phyloP scores from a whole-genome alignment of 106 monocot species.

The Acorus calamus region DNA sequence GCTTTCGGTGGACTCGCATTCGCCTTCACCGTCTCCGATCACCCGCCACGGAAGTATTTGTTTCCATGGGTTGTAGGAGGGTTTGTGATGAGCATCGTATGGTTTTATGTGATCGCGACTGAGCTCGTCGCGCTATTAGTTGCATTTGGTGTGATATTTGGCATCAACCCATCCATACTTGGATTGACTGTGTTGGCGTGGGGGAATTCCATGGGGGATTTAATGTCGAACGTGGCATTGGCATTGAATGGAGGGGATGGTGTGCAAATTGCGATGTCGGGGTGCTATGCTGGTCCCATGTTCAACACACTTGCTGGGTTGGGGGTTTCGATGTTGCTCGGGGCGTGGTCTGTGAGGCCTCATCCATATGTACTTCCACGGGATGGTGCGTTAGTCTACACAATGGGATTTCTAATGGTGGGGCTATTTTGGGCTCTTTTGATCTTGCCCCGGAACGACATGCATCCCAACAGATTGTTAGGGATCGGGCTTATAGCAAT shows the following conservation, averaged over 20 bases:
- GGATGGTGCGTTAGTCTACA: constrained; percentile 58
- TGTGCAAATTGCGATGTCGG: constrained; percentile 92
- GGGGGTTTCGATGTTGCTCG: constrained; percentile 66
- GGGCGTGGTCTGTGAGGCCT: constrained; percentile 49
- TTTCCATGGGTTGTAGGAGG: constrained; percentile 97
- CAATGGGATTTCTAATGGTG: constrained; percentile 55
- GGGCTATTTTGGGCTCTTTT: constrained; percentile 62
- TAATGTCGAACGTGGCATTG: constrained; percentile 83
- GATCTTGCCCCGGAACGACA: constrained; percentile 39
- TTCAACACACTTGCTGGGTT: constrained; percentile 93
- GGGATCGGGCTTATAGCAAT: constrained; percentile 60
- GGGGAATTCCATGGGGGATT: constrained; percentile 99
- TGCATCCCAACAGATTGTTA: constrained; percentile 55
- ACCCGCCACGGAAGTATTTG: constrained; percentile 57
- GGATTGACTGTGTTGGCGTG: constrained; percentile 91
- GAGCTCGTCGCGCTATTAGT: constrained; percentile 83
- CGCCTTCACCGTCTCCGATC: constrained; percentile 40
- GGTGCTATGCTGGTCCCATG: constrained; percentile 97
- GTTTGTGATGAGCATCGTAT: constrained; percentile 83
- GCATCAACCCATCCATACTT: constrained; percentile 81
- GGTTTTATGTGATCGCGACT: constrained; percentile 90
- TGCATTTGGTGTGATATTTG: constrained; percentile 63
- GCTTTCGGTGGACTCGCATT: constrained; percentile 40
- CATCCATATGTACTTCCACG: constrained; percentile 45
- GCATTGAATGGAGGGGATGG: constrained; percentile 81